phyloP scores from a whole-genome alignment of 164 flowering plant genomes.

The Vitis labrusca region DNA sequence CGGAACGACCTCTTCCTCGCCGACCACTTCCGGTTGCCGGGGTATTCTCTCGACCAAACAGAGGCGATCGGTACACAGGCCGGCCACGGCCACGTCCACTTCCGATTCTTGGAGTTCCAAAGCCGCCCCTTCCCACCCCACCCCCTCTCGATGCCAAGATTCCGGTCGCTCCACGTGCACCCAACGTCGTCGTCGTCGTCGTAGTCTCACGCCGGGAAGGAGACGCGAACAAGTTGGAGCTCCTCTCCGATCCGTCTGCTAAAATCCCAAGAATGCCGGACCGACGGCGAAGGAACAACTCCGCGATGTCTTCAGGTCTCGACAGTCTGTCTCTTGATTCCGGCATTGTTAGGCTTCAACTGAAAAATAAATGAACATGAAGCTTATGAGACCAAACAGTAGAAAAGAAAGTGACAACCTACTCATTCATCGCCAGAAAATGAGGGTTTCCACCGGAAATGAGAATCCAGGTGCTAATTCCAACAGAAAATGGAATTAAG shows the following conservation, averaged over 20 bases:
- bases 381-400: neutral
- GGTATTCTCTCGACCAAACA: constrained; percentile 27
- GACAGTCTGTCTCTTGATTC: constrained; percentile 50
- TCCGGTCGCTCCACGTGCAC: neutral
- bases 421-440: neutral
- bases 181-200: neutral
- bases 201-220: constrained; percentile 6
- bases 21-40: constrained; percentile 16
- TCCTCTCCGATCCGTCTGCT: constrained; percentile 13
- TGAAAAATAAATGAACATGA: neutral
- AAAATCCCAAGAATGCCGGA: constrained; percentile 8
- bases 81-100: constrained; percentile 22
- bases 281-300: constrained; percentile 21
- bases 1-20: constrained; percentile 23
- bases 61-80: constrained; percentile 10
- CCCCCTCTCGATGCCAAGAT: constrained; percentile 7
- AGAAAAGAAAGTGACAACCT: neutral
- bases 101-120: constrained; percentile 17
- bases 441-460: neutral
- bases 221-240: constrained; percentile 10
- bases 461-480: neutral
- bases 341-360: constrained; percentile 30
- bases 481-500: neutral
- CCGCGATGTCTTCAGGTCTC: constrained; percentile 32
- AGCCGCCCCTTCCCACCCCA: constrained; percentile 24